Conservation (phyloP, 2,329 filamentous ascomycete genomes). For the Botrytis fragariae region DNA sequence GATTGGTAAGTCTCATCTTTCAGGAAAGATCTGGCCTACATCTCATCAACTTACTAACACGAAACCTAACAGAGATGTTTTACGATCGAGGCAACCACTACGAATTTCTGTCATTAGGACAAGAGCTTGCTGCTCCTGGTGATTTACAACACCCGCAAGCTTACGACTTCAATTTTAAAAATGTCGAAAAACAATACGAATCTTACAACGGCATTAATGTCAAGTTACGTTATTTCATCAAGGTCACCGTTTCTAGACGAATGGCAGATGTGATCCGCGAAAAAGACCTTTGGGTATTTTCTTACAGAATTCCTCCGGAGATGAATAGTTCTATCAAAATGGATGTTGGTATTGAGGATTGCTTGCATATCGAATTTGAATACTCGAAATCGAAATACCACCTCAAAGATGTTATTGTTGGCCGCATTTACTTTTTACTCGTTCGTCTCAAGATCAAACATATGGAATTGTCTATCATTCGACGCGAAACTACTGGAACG, state of each 20-base stretch:
- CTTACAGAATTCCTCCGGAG: slow-evolving; percentile 95
- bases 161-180: slow-evolving; percentile 99
- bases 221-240: slow-evolving; percentile 96
- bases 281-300: slow-evolving; percentile 99
- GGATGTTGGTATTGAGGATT: slow-evolving; percentile 99
- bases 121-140: slow-evolving; percentile 93
- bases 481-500: slow-evolving; percentile 91
- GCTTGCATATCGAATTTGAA: slow-evolving; percentile 98
- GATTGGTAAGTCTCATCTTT: slow-evolving; percentile 63
- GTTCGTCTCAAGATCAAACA: slow-evolving; percentile 99
- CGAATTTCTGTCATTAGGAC: slow-evolving; percentile 95
- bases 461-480: slow-evolving; percentile 98
- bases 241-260: slow-evolving; percentile 90
- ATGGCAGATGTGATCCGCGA: slow-evolving; percentile 98
- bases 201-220: slow-evolving; percentile 99
- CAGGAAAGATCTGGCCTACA: background rate
- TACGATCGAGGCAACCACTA: slow-evolving; percentile 99
- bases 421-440: slow-evolving; percentile 95
- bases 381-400: slow-evolving; percentile 99
- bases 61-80: slow-evolving; percentile 80
- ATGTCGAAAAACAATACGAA: slow-evolving; percentile 99
- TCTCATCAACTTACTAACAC: slow-evolving; percentile 8
- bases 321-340: slow-evolving; percentile 99
- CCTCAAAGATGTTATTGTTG: slow-evolving; percentile 97
- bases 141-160: slow-evolving; percentile 98